Percentiles rank a stretch among this genome's conserved stretches.
phyloP scores from a whole-genome alignment of 1,139 yeast species.

The Suzukiozyma palmioleophila region DNA sequence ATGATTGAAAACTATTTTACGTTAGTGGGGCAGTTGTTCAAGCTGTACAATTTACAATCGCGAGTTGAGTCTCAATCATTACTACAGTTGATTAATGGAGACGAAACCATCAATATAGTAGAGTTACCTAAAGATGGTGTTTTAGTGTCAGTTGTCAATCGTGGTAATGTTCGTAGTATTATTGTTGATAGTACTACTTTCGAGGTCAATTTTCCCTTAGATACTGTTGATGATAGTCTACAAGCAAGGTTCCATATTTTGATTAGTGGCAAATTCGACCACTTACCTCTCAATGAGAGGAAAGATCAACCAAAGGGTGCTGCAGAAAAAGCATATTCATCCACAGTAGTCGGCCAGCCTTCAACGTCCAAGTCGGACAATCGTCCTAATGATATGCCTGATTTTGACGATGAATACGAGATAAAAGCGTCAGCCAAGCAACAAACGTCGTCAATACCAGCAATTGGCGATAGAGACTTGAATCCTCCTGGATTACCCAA shows the following conservation, averaged over 20 bases:
- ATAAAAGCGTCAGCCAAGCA: constrained; percentile 15
- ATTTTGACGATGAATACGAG: constrained; percentile 56
- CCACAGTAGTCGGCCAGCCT: too few relatives aligned
- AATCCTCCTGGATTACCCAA: constrained; percentile 45
- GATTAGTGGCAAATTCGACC: background rate
- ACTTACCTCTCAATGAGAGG: background rate
- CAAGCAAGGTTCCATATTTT: background rate
- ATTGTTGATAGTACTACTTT: background rate
- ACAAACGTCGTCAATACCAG: constrained; percentile 15
- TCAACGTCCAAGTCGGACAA: background rate
- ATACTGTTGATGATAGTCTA: constrained; percentile 3
- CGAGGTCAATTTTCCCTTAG: constrained; percentile 21
- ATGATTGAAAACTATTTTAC: constrained; percentile 20
- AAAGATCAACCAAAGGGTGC: too few relatives aligned
- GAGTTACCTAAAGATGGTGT: background rate
- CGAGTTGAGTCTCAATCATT: background rate
- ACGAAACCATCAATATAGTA: background rate
- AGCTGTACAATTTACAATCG: constrained; percentile 4
- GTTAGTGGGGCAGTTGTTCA: constrained; percentile 22
- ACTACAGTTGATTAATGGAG: background rate
- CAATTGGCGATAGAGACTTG: constrained; percentile 49
- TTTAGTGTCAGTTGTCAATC: background rate
- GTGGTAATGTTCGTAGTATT: background rate
- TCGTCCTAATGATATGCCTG: constrained; percentile 41
- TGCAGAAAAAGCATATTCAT: too few relatives aligned